A percentile compares a stretch with the other conserved stretches of the same genome.
Conservation (phyloP, 257 asterid species). For the Schizonepeta tenuifolia region DNA sequence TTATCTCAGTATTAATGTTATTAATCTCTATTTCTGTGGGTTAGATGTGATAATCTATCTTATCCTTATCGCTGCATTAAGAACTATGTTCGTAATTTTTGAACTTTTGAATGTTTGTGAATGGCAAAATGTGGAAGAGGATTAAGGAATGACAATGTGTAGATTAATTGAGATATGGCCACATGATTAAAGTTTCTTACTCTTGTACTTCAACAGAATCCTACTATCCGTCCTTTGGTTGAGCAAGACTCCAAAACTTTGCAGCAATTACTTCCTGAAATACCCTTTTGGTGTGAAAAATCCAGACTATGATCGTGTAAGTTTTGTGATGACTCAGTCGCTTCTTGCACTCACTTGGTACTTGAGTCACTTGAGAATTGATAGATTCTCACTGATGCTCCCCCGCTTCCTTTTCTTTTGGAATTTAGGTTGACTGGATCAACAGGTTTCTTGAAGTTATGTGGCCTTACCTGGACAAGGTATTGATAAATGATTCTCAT, state of each 20-base stretch:
- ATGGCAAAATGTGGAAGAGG: conserved; percentile 15
- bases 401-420: conserved; percentile 30
- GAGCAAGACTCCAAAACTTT: conserved; percentile 70
- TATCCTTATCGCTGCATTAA: neutral
- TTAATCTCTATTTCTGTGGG: conserved; percentile 6
- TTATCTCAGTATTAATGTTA: neutral
- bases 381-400: neutral
- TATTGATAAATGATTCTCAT: conserved; percentile 39
- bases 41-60: neutral
- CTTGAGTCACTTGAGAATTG: conserved; percentile 17
- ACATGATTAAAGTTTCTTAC: conserved; percentile 22
- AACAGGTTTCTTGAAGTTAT: conserved; percentile 75
- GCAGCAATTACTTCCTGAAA: conserved; percentile 79
- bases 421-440: conserved; percentile 82
- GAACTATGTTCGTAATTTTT: neutral
- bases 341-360: conserved; percentile 28
- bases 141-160: neutral
- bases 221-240: conserved; percentile 76
- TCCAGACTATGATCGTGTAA: conserved; percentile 96
- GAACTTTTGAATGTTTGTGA: neutral
- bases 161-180: conserved; percentile 23
- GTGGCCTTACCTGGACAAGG: conserved; percentile 99
- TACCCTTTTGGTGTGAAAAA: conserved; percentile 93
- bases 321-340: conserved; percentile 37
- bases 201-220: conserved; percentile 65